Percentiles rank a stretch among this genome's conserved stretches.
Conservation (phyloP, 2,329 filamentous ascomycete genomes). For the Colletotrichum brevisporum region DNA sequence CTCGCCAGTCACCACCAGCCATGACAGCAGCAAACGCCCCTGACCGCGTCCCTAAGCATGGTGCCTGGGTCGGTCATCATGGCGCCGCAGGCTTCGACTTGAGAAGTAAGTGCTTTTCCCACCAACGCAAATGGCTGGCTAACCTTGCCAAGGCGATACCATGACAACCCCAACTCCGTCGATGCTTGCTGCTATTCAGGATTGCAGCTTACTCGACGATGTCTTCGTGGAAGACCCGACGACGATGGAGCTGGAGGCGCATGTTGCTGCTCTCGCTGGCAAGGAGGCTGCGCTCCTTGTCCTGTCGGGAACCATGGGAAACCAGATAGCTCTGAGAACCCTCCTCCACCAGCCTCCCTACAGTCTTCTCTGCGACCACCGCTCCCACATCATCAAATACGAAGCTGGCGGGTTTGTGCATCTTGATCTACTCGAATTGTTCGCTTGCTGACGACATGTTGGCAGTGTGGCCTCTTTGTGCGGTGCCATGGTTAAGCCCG, state of each 20-base stretch:
- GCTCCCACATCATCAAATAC: constrained; percentile 81
- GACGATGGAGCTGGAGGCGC: constrained; percentile 81
- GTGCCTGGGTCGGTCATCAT: constrained; percentile 55
- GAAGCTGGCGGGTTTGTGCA: constrained; percentile 71
- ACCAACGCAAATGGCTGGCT: not conserved
- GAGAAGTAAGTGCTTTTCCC: constrained; percentile 50
- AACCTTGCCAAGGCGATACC: constrained; percentile 59
- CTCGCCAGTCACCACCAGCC: constrained; percentile 1
- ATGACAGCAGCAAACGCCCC: constrained; percentile 4
- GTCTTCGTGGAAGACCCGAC: constrained; percentile 86
- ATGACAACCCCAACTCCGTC: constrained; percentile 81
- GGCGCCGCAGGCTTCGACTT: constrained; percentile 57
- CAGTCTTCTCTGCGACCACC: constrained; percentile 82
- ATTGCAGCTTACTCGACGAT: constrained; percentile 85
- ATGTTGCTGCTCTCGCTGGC: constrained; percentile 79
- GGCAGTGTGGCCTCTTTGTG: constrained; percentile 76
- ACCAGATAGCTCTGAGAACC: constrained; percentile 85
- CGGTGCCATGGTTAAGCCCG: constrained; percentile 77
- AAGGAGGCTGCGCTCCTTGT: constrained; percentile 87
- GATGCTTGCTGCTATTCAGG: constrained; percentile 85
- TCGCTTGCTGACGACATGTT: not conserved
- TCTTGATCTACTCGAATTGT: not conserved
- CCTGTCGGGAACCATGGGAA: constrained; percentile 93
- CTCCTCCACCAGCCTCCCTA: constrained; percentile 86
- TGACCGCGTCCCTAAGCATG: constrained; percentile 3